Percentiles rank a stretch among this genome's conserved stretches.
These are phyloP conservation scores for Pseudozyma flocculosa DNA, from an alignment of 1,284 basidiomycete species.

Conservation along the genomic window DNA sequence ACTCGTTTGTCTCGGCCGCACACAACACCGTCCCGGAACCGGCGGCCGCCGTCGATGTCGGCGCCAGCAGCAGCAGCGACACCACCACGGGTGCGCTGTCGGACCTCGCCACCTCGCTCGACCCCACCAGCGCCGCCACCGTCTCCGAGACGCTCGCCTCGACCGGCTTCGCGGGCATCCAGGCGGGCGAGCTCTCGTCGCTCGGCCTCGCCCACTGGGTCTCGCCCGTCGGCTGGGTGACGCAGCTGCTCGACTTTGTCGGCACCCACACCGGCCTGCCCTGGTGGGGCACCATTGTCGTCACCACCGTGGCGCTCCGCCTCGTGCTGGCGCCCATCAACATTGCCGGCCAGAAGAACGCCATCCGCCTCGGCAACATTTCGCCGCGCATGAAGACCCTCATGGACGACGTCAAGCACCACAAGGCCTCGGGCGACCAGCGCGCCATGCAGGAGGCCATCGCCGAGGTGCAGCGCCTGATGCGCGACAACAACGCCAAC, in stretches of 20 bases:
- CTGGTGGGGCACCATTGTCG: slow-evolving; percentile 65
- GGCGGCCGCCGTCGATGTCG: too few species aligned
- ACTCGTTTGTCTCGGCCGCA: neutral
- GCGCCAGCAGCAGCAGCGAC: neutral
- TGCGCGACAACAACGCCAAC: slow-evolving; percentile 71
- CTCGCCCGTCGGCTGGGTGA: slow-evolving; percentile 63
- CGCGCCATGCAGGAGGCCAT: slow-evolving; percentile 65
- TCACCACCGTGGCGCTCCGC: slow-evolving; percentile 71
- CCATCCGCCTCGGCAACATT: slow-evolving; percentile 70
- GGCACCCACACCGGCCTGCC: slow-evolving; percentile 68
- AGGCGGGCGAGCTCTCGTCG: slow-evolving; percentile 75
- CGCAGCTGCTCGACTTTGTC: slow-evolving; percentile 69
- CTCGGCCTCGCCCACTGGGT: slow-evolving; percentile 70
- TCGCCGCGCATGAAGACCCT: slow-evolving; percentile 66
- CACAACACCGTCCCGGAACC: neutral
- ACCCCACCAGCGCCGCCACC: slow-evolving; percentile 19
- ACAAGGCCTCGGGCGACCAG: slow-evolving; percentile 63
- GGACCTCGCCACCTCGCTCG: slow-evolving; percentile 17
- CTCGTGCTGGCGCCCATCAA: slow-evolving; percentile 71
- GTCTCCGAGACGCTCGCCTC: slow-evolving; percentile 24
- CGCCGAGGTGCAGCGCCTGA: slow-evolving; percentile 67
- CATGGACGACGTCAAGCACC: slow-evolving; percentile 64
- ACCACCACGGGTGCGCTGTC: slow-evolving; percentile 1
- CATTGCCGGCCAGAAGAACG: slow-evolving; percentile 68
- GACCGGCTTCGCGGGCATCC: slow-evolving; percentile 58